Conservation (phyloP, 768 basidiomycete genomes). For the Lyophyllum atratum region DNA sequence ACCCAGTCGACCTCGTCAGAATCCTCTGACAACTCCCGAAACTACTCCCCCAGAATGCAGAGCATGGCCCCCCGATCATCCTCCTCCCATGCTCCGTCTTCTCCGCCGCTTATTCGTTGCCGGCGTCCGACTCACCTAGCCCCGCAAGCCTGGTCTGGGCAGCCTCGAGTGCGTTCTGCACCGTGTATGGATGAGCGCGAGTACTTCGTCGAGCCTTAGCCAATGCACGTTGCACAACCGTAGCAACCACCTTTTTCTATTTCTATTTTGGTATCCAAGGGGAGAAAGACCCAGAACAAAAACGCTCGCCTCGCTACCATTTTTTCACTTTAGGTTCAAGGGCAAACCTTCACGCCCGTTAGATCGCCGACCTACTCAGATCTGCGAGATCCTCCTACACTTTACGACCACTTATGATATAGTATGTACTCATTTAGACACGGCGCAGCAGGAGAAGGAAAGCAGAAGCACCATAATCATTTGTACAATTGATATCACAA, state of each 20-base stretch:
- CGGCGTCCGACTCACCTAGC: constrained; percentile 10
- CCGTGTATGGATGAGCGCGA: constrained; percentile 13
- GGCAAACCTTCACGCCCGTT: background rate
- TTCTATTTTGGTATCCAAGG: constrained; percentile 17
- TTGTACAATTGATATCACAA: constrained; percentile 6
- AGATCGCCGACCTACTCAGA: background rate
- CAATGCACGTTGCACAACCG: background rate
- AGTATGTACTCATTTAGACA: background rate
- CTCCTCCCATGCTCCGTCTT: constrained; percentile 8
- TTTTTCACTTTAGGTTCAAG: background rate
- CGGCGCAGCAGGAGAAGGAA: background rate
- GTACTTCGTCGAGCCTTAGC: background rate
- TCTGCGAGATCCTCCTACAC: background rate
- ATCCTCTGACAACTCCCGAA: background rate
- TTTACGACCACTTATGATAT: background rate
- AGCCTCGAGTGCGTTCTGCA: constrained; percentile 19
- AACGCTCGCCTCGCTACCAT: background rate
- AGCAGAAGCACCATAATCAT: background rate
- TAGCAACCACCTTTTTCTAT: background rate
- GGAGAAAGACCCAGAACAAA: constrained; percentile 19
- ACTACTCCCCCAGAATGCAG: background rate
- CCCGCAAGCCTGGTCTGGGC: constrained; percentile 15
- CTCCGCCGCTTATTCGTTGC: constrained; percentile 24
- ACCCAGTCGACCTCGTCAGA: background rate
- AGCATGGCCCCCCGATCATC: background rate